A percentile compares a stretch with the other conserved stretches of the same genome.
phyloP scores from a whole-genome alignment of 208 protist genomes.

The Porcisia deanei region DNA sequence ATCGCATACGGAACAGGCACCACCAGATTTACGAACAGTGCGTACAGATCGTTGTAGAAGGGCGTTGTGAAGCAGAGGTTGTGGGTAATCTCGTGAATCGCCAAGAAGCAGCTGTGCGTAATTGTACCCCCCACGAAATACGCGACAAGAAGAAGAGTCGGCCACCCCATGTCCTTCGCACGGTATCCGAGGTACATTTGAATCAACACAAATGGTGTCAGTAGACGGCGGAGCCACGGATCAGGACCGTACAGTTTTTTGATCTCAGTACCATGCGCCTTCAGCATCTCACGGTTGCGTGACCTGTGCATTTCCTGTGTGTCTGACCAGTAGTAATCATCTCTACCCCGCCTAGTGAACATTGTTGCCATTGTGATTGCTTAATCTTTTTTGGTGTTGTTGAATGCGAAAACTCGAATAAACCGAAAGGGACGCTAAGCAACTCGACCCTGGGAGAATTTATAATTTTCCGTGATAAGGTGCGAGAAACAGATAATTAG shows the following conservation, averaged over 20 bases:
- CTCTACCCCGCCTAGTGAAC: constrained; percentile 35
- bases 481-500: not conserved
- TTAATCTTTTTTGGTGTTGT: not conserved
- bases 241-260: constrained; percentile 77
- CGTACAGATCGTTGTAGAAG: constrained; percentile 81
- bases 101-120: constrained; percentile 84
- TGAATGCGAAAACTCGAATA: too few relatives aligned
- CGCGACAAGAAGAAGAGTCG: constrained; percentile 52
- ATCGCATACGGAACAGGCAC: constrained; percentile 90
- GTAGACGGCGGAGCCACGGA: constrained; percentile 46
- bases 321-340: constrained; percentile 79
- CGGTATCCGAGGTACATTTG: constrained; percentile 69
- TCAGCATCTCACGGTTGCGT: constrained; percentile 77
- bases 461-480: too few relatives aligned
- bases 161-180: constrained; percentile 71
- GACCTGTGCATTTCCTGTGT: constrained; percentile 64
- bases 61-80: constrained; percentile 79
- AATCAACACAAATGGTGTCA: constrained; percentile 56
- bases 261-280: constrained; percentile 80
- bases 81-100: constrained; percentile 93
- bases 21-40: constrained; percentile 86
- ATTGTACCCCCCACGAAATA: constrained; percentile 88
- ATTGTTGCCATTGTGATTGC: constrained; percentile 16
- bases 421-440: not conserved
- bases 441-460: not conserved